A percentile compares a stretch with the other conserved stretches of the same genome.
phyloP scores from a whole-genome alignment of 1,284 basidiomycete species.

The Stygiomarasmius scandens region DNA sequence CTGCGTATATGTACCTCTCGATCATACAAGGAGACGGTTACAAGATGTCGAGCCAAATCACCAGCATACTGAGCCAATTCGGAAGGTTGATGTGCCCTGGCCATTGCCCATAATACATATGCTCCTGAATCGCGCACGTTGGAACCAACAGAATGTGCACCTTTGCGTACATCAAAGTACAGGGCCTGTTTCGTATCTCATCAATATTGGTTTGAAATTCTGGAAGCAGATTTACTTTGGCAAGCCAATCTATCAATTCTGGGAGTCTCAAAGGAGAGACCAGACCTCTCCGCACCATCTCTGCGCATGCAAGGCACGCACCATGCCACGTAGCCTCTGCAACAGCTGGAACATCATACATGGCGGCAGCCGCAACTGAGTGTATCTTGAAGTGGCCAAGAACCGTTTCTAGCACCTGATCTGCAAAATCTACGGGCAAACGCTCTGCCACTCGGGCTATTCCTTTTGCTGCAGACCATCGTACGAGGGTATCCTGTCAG shows the following conservation, averaged over 20 bases:
- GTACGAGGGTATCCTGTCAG: constrained; percentile 88
- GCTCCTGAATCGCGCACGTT: constrained; percentile 94
- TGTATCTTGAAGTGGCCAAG: constrained; percentile 73
- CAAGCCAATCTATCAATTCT: constrained; percentile 75
- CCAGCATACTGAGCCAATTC: constrained; percentile 66
- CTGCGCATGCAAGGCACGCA: constrained; percentile 89
- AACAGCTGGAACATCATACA: constrained; percentile 74
- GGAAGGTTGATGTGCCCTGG: constrained; percentile 70
- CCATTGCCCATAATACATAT: constrained; percentile 95
- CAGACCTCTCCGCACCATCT: constrained; percentile 85
- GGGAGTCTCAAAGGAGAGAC: constrained; percentile 60
- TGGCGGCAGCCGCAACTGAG: constrained; percentile 55
- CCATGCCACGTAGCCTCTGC: constrained; percentile 95
- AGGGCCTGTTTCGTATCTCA: constrained; percentile 62
- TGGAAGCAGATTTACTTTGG: constrained; percentile 57
- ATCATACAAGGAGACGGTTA: constrained; percentile 85
- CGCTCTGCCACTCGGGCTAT: constrained; percentile 85
- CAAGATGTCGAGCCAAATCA: constrained; percentile 71
- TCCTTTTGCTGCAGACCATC: constrained; percentile 95
- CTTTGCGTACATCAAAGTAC: constrained; percentile 90
- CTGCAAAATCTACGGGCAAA: constrained; percentile 74
- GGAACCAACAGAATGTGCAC: constrained; percentile 90
- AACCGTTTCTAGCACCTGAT: constrained; percentile 83
- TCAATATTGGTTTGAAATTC: constrained; percentile 12
- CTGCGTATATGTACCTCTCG: constrained; percentile 94